A percentile compares a stretch with the other conserved stretches of the same genome.
phyloP scores from a whole-genome alignment of 2,329 filamentous ascomycete genomes.

The Fusarium miscanthi region DNA sequence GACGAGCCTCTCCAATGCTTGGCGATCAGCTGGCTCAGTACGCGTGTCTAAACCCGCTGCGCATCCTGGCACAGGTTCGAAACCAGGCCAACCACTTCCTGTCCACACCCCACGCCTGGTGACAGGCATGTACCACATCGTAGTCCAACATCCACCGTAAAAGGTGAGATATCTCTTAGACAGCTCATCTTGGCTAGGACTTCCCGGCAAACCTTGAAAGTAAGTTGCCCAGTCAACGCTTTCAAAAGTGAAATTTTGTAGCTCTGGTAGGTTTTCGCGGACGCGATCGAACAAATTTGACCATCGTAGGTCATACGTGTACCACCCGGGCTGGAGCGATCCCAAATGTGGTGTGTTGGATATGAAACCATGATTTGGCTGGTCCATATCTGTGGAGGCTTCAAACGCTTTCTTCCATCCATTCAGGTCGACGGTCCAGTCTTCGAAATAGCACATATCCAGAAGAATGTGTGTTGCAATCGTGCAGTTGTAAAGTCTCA shows the following conservation, averaged over 20 bases:
- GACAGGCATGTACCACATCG: background rate
- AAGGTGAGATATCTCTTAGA: background rate
- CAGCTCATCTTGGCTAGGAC: background rate
- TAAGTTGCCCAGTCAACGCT: fast-evolving
- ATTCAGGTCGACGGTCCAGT: background rate
- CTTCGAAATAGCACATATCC: fast-evolving
- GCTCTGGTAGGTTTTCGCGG: background rate
- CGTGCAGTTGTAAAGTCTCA: constrained; percentile 24
- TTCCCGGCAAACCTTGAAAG: background rate
- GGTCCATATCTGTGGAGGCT: background rate
- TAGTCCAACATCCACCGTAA: background rate
- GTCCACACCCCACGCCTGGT: too few species aligned
- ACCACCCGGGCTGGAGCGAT: background rate
- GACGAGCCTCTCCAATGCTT: background rate
- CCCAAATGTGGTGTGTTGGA: background rate
- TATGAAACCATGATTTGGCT: fast-evolving
- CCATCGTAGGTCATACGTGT: constrained; percentile 25
- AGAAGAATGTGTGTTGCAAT: constrained; percentile 24
- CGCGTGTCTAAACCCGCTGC: background rate
- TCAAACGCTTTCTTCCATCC: constrained; percentile 20
- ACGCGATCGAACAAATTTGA: constrained; percentile 37
- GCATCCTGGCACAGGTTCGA: too few species aligned
- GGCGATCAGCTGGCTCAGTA: background rate
- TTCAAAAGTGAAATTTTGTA: background rate
- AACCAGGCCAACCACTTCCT: too few species aligned